These are phyloP conservation scores for Lathyrus aphaca DNA, from an alignment of 306 rosid species.

Conservation along the genomic window DNA sequence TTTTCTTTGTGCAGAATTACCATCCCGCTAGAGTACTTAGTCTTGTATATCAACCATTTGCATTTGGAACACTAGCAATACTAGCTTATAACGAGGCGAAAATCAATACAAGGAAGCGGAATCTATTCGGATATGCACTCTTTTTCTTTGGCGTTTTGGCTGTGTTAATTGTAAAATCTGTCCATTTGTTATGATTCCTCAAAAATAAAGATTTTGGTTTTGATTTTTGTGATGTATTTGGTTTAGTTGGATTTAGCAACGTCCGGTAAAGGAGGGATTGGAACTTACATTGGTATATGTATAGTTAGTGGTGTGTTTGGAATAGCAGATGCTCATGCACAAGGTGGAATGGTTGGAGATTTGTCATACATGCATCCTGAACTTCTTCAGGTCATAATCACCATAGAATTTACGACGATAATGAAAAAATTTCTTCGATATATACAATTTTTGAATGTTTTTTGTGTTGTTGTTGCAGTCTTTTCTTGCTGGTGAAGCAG, in stretches of 20 bases:
- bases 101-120: conserved; percentile 69
- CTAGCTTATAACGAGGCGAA: conserved; percentile 66
- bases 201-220: not conserved
- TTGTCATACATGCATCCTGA: conserved; percentile 79
- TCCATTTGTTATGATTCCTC: conserved; percentile 13
- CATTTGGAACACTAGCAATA: conserved; percentile 58
- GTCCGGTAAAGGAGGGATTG: conserved; percentile 86
- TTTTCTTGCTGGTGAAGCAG: conserved; percentile 81
- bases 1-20: conserved; percentile 58
- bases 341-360: conserved; percentile 98
- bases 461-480: conserved; percentile 54
- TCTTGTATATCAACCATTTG: conserved; percentile 90
- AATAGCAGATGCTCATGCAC: conserved; percentile 83
- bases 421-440: not conserved
- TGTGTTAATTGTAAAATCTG: conserved; percentile 64
- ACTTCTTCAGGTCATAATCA: conserved; percentile 67
- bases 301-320: conserved; percentile 72
- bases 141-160: conserved; percentile 59
- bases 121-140: conserved; percentile 64
- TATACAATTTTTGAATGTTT: not conserved
- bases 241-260: conserved; percentile 86
- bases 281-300: conserved; percentile 76
- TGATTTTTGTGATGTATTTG: conserved; percentile 23
- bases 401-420: not conserved
- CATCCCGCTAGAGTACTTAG: conserved; percentile 84